These are phyloP conservation scores for Rhazya stricta DNA, from an alignment of 257 asterid genomes.

Conservation along the genomic window DNA sequence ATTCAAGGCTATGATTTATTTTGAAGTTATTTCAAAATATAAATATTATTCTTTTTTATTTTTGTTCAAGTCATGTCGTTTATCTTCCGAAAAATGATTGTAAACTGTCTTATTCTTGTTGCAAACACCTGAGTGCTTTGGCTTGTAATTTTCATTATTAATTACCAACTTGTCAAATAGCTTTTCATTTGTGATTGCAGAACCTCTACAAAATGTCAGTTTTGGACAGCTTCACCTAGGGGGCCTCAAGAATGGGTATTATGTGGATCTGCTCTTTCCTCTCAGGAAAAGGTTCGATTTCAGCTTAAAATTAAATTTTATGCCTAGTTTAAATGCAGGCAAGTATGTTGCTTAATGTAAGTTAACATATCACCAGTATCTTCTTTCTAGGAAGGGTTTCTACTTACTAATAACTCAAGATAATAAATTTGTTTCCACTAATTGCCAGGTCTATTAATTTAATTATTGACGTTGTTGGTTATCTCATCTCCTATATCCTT, in stretches of 20 bases:
- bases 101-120: neutral
- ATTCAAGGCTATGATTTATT: neutral
- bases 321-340: neutral
- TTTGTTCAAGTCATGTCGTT: neutral
- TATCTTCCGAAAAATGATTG: neutral
- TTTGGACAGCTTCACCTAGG: constrained; percentile 37
- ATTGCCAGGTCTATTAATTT: neutral
- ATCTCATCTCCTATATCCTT: neutral
- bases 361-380: neutral
- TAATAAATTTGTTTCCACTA: neutral
- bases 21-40: neutral
- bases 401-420: neutral
- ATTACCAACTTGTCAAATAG: neutral
- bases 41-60: neutral
- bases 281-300: constrained; percentile 61
- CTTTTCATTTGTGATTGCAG: constrained; percentile 36
- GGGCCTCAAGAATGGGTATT: constrained; percentile 59
- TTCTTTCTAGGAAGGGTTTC: neutral
- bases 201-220: constrained; percentile 25
- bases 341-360: neutral
- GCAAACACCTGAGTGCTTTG: neutral
- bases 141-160: neutral
- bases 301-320: neutral
- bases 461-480: neutral
- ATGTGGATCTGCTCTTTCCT: constrained; percentile 85